Base-by-base conservation (phyloP, 2,329 filamentous ascomycete genomes). In the Lachnellula hyalina region DNA sequence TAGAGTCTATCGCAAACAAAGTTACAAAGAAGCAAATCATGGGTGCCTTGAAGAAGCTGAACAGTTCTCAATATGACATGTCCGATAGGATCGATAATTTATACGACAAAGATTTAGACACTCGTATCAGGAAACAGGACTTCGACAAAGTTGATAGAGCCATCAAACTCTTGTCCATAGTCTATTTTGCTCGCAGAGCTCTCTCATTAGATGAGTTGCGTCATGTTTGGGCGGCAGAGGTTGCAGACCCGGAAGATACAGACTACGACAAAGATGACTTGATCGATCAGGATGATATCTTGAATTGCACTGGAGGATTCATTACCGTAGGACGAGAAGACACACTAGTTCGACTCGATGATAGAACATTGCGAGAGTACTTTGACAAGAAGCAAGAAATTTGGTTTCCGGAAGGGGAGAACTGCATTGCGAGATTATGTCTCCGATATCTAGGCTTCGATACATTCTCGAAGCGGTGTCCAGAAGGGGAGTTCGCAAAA, bases 101-200 rank as follows among this genome's bases (percentile, higher is more conserved):
- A 0, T 82, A 81, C 41, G 55, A 69, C 0, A 56, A 71, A 0
- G 70, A 73, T 0, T 73, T 80, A 63, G 28, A 71, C 1, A 14
- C 46, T 7, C 65, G 75, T 15, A 77, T 80, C 17, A 51, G 70
- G 17, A 55, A 59, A 0, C 75, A 79, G 48, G 58, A 70, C 0
- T 38, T 69, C 15, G 54, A 47, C 14, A 50, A 67, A 23, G 42
- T 46, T 5, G 41, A 61, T 0, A 55, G 71, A 28, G 74, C 72
- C 0, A 67, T 63, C 11, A 25, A 63, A 14, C 61, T 67, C 15
- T 47, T 74, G 2, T 64, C 64, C 1, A 70, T 70, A 67, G 60
- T 73, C 4, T 63, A 59, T 15, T 68, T 52, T 34, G 61, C 70
- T 2, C 60, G 54, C 32, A 60, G 66, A 44, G 61, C 57, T 1